A percentile compares a stretch with the other conserved stretches of the same genome.
phyloP scores from a whole-genome alignment of 2,329 filamentous ascomycete species.

The Monosporascus sp. region DNA sequence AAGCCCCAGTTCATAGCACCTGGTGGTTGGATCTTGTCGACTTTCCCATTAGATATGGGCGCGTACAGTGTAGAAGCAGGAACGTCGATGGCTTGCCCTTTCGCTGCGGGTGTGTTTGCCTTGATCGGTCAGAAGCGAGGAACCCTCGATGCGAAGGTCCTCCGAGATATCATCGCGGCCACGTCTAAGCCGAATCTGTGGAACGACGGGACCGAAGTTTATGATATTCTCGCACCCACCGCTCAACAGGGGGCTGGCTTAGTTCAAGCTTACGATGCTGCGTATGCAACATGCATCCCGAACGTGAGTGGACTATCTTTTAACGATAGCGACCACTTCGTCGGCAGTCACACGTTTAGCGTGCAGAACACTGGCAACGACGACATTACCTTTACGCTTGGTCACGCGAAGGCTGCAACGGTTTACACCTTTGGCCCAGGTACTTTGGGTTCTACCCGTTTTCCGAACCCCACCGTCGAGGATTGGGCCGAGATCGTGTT shows the following conservation, averaged over 20 bases:
- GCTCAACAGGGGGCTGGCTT: constrained; percentile 37
- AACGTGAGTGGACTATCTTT: constrained; percentile 34
- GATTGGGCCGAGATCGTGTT: constrained; percentile 9
- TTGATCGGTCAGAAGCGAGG: constrained; percentile 25
- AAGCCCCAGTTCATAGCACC: constrained; percentile 42
- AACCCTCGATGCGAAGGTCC: constrained; percentile 14
- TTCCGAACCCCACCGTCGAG: constrained; percentile 11
- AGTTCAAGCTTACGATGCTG: constrained; percentile 35
- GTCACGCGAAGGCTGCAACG: constrained; percentile 30
- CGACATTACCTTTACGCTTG: constrained; percentile 31
- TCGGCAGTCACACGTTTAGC: constrained; percentile 27
- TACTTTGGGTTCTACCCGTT: constrained; percentile 3
- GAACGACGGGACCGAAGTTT: constrained; percentile 19
- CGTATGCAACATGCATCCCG: constrained; percentile 31
- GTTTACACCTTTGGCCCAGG: constrained; percentile 29
- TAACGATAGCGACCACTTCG: constrained; percentile 39
- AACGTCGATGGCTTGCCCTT: constrained; percentile 49
- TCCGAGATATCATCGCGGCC: constrained; percentile 21
- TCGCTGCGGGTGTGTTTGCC: constrained; percentile 34
- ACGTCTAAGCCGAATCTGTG: constrained; percentile 22
- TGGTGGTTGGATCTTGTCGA: constrained; percentile 45
- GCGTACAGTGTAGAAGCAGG: constrained; percentile 44
- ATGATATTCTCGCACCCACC: constrained; percentile 23
- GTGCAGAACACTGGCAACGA: constrained; percentile 34
- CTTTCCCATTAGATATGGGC: constrained; percentile 35